Percentiles rank a stretch among this genome's conserved stretches.
phyloP scores from a whole-genome alignment of 306 rosid genomes.

The Corylus americana region DNA sequence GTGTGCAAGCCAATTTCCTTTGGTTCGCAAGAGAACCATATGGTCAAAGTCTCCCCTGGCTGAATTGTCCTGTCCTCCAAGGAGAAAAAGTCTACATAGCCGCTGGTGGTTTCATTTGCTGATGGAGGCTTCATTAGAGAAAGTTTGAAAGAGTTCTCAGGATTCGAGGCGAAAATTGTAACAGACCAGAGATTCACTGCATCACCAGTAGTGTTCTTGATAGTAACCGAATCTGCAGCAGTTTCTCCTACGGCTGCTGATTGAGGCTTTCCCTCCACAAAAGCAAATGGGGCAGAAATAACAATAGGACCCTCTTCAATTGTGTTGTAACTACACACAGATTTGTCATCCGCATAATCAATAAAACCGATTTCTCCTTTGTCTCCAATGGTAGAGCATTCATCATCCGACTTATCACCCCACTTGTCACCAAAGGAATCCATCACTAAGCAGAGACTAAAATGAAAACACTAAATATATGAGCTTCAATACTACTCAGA shows the following conservation, averaged over 20 bases:
- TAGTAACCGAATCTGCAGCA: conserved; percentile 52
- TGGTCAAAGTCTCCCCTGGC: conserved; percentile 59
- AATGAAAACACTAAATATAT: conserved; percentile 11
- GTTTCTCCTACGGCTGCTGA: conserved; percentile 57
- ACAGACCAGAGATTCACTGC: conserved; percentile 77
- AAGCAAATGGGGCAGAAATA: conserved; percentile 71
- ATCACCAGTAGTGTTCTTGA: conserved; percentile 66
- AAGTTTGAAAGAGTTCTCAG: conserved; percentile 69
- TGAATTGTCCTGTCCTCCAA: conserved; percentile 86
- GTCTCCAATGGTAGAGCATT: conserved; percentile 70
- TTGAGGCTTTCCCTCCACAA: conserved; percentile 64
- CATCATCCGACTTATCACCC: conserved; percentile 65
- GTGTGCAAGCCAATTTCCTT: conserved; percentile 77
- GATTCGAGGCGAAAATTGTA: conserved; percentile 73
- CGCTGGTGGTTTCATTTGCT: conserved; percentile 28
- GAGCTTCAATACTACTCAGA: conserved; percentile 35
- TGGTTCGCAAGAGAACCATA: conserved; percentile 92
- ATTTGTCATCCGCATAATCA: conserved; percentile 75
- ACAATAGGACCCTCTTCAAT: conserved; percentile 52
- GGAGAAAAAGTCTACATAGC: conserved; percentile 55
- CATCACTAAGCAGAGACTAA: conserved; percentile 49
- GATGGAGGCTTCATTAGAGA: conserved; percentile 79
- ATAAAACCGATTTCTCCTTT: conserved; percentile 77
- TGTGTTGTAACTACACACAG: conserved; percentile 62
- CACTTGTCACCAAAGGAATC: conserved; percentile 44